Conservation (phyloP, 106 monocot genomes). For the Posidonia australis region DNA sequence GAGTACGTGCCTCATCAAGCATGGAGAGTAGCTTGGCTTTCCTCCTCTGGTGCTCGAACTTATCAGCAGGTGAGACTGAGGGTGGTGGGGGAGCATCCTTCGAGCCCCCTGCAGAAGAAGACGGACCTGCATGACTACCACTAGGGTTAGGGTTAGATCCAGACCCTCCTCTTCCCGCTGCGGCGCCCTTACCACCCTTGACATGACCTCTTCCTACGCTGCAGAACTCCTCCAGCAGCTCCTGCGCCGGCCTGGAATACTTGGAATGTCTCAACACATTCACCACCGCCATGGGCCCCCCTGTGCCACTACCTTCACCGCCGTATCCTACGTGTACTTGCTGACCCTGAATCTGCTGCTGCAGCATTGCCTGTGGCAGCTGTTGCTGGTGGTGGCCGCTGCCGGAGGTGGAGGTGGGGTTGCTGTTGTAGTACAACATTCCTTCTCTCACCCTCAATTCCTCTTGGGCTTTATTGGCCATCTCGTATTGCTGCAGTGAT, state of each 20-base stretch:
- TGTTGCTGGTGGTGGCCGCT: constrained; percentile 14
- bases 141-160: constrained; percentile 18
- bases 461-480: constrained; percentile 35
- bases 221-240: constrained; percentile 94
- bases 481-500: constrained; percentile 58
- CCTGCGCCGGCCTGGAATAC: constrained; percentile 77
- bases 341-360: constrained; percentile 19
- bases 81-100: constrained; percentile 9
- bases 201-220: constrained; percentile 60
- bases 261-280: constrained; percentile 65
- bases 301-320: not conserved
- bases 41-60: constrained; percentile 92
- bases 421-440: constrained; percentile 42
- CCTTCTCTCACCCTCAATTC: constrained; percentile 52
- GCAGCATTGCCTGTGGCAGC: constrained; percentile 6
- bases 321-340: constrained; percentile 46
- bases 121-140: constrained; percentile 28
- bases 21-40: constrained; percentile 90
- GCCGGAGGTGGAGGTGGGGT: constrained; percentile 14
- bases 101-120: constrained; percentile 23
- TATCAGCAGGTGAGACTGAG: constrained; percentile 58
- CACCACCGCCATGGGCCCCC: constrained; percentile 17
- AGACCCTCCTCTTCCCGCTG: not conserved
- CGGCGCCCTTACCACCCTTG: constrained; percentile 18
- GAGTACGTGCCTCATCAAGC: constrained; percentile 85